Percentiles rank a stretch among this genome's conserved stretches.
Evolutionary conservation across 2,329 filamentous ascomycete species (phyloP).

Genomic region (Westerdykella aurantiaca): DNA sequence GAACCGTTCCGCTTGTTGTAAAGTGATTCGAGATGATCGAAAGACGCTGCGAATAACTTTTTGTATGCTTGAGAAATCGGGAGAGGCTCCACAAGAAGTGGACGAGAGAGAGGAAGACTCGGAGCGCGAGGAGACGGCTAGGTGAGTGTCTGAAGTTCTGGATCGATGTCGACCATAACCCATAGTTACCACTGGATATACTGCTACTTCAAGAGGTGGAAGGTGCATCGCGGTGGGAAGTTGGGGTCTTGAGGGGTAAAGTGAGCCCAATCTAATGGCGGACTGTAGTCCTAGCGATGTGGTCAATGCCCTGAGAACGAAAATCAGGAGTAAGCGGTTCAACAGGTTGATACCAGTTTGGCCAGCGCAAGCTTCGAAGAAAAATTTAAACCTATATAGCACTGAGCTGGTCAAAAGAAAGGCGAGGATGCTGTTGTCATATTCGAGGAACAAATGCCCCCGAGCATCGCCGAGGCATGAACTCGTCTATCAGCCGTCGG

Average conservation of each 20-base stretch:
- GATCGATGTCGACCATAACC: constrained; percentile 25
- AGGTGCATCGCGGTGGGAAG: constrained; percentile 31
- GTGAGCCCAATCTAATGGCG: no score
- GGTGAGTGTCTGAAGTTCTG: constrained; percentile 19
- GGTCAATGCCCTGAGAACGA: no score
- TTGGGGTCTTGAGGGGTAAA: no score
- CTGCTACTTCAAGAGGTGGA: constrained; percentile 30
- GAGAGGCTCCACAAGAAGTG: constrained; percentile 12
- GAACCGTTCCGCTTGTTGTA: constrained; percentile 33
- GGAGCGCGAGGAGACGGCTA: constrained; percentile 21
- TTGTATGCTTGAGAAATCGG: constrained; percentile 33
- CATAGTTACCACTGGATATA: constrained; percentile 32
- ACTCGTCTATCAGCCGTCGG: constrained; percentile 8
- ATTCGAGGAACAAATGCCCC: constrained; percentile 17
- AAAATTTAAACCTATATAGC: no score
- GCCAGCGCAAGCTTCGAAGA: no score
- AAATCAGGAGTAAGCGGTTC: no score
- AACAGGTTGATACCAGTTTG: no score
- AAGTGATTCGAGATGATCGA: constrained; percentile 25
- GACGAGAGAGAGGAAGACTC: constrained; percentile 24
- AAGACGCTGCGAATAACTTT: constrained; percentile 27
- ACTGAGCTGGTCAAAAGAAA: no score
- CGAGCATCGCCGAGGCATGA: constrained; percentile 7
- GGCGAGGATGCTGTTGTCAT: constrained; percentile 3
- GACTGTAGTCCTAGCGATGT: no score